Evolutionary conservation across 2,329 filamentous ascomycete genomes (phyloP).

Genomic region (Mollisia scopiformis): DNA sequence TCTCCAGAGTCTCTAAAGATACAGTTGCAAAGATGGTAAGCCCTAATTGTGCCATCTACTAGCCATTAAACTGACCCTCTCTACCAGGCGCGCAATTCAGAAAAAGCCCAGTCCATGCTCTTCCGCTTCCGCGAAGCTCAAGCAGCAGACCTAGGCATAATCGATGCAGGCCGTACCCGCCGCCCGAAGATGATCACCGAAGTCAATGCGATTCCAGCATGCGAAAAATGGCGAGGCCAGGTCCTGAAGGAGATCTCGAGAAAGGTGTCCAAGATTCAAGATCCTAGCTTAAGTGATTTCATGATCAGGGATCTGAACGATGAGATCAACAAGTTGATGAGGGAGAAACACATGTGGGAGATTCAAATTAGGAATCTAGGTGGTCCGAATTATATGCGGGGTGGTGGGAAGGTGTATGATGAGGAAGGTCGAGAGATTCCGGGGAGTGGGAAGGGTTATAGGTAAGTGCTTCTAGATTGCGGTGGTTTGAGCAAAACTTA

Average conservation of each 20-base stretch:
- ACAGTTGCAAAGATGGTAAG: slow-evolving; percentile 34
- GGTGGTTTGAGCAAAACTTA: background rate
- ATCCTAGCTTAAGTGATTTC: slow-evolving; percentile 87
- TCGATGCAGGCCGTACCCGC: slow-evolving; percentile 87
- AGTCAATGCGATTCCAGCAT: slow-evolving; percentile 79
- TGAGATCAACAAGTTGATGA: slow-evolving; percentile 99
- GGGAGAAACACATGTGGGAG: slow-evolving; percentile 99
- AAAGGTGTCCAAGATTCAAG: slow-evolving; percentile 96
- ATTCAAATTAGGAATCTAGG: slow-evolving; percentile 92
- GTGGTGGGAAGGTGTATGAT: slow-evolving; percentile 54
- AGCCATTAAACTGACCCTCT: slow-evolving; percentile 12
- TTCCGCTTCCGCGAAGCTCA: slow-evolving; percentile 99
- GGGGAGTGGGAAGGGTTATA: slow-evolving; percentile 84
- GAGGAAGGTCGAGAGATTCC: slow-evolving; percentile 58
- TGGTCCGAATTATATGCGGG: slow-evolving; percentile 82
- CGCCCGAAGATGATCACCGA: slow-evolving; percentile 91
- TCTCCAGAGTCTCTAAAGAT: background rate
- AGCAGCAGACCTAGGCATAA: slow-evolving; percentile 92
- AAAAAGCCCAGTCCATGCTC: slow-evolving; percentile 99
- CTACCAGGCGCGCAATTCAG: slow-evolving; percentile 84
- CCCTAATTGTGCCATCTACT: background rate
- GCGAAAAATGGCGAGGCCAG: slow-evolving; percentile 98
- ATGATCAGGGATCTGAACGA: slow-evolving; percentile 98
- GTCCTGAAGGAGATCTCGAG: slow-evolving; percentile 96
- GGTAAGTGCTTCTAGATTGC: slow-evolving; percentile 64